Conservation (phyloP, 164 flowering plant genomes). For the Nymphaea thermarum region DNA sequence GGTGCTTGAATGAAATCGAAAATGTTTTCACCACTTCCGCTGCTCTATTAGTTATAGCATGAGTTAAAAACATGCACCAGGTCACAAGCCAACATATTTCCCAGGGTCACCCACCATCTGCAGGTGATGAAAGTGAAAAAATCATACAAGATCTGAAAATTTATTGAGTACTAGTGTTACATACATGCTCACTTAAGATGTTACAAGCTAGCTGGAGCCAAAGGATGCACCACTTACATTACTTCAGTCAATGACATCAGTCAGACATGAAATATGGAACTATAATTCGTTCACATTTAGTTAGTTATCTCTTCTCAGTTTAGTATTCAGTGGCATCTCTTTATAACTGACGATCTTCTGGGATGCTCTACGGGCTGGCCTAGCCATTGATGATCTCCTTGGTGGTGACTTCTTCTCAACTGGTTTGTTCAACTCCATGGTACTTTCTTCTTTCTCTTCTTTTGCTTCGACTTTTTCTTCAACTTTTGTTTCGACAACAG, state of each 20-base stretch:
- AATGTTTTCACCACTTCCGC: too few relatives aligned
- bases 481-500: background rate
- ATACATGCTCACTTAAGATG: too few relatives aligned
- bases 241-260: too few relatives aligned
- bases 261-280: background rate
- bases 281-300: background rate
- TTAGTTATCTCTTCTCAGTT: slow-evolving; percentile 34
- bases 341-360: slow-evolving; percentile 71
- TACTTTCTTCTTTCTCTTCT: background rate
- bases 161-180: too few relatives aligned
- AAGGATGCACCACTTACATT: background rate
- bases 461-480: background rate
- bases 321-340: slow-evolving; percentile 45
- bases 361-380: slow-evolving; percentile 59
- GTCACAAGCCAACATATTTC: too few relatives aligned
- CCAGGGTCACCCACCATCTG: too few relatives aligned
- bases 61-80: too few relatives aligned
- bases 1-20: too few relatives aligned
- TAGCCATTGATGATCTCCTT: slow-evolving; percentile 45
- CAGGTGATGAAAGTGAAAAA: too few relatives aligned
- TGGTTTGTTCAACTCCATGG: background rate
- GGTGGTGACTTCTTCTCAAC: background rate
- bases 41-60: too few relatives aligned
- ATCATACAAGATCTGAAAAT: too few relatives aligned
- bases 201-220: background rate